Conservation (phyloP, 106 monocot species). For the Phalaenopsis equestris region DNA sequence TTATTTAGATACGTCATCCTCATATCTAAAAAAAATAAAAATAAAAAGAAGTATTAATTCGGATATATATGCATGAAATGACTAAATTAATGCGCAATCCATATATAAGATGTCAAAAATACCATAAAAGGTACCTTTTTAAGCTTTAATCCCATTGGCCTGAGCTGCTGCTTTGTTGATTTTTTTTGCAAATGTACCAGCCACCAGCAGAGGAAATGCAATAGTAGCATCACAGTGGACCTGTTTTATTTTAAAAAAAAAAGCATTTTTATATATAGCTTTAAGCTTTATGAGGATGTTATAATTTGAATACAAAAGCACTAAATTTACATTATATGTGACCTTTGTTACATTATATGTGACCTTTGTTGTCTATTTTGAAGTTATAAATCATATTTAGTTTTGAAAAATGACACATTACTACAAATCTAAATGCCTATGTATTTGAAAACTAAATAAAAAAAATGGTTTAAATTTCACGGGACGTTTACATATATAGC, state of each 20-base stretch:
- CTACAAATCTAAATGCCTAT: no score
- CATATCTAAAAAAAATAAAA: neutral
- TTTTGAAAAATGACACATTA: no score
- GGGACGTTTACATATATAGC: no score
- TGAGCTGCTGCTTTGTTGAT: neutral
- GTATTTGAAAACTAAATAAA: no score
- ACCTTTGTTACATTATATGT: no score
- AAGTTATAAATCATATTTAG: no score
- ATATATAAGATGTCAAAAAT: neutral
- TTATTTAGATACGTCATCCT: neutral
- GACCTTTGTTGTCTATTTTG: no score
- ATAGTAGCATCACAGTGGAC: conserved; percentile 8
- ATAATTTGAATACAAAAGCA: neutral
- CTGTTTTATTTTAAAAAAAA: neutral
- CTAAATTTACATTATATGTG: no score
- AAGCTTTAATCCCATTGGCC: neutral
- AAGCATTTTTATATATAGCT: neutral
- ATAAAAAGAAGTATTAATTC: neutral
- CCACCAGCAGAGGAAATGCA: conserved; percentile 9
- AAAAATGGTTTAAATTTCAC: no score
- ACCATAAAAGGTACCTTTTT: neutral
- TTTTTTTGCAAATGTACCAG: conserved; percentile 8
- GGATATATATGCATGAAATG: neutral
- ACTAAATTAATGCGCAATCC: neutral
- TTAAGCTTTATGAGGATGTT: neutral